phyloP scores from a whole-genome alignment of 2,329 filamentous ascomycete genomes.

The Leptographium radiaticola region DNA sequence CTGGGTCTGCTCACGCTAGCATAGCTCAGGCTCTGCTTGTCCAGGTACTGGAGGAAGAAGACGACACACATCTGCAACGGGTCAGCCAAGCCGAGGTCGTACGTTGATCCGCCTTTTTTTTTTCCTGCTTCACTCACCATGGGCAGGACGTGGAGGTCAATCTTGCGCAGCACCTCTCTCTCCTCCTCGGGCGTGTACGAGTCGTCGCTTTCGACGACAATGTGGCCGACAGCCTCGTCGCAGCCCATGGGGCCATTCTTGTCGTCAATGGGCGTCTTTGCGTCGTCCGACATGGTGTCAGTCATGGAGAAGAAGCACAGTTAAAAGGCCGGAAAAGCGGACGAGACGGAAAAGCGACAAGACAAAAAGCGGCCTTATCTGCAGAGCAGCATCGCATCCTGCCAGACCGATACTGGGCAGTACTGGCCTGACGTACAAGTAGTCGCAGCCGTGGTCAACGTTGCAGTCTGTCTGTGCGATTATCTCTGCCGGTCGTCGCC shows the following conservation, averaged over 20 bases:
- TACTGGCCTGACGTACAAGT: no score
- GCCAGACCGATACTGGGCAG: no score
- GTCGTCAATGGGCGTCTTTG: background rate
- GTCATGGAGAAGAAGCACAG: no score
- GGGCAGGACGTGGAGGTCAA: constrained; percentile 19
- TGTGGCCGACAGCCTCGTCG: constrained; percentile 8
- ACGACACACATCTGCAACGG: constrained; percentile 24
- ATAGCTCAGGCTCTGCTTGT: constrained; percentile 37
- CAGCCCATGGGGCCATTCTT: background rate
- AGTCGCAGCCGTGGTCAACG: no score
- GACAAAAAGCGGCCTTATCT: no score
- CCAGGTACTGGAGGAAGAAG: constrained; percentile 30
- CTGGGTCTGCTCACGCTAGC: constrained; percentile 17
- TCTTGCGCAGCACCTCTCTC: constrained; percentile 16
- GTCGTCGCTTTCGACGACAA: constrained; percentile 9
- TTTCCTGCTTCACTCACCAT: constrained; percentile 13
- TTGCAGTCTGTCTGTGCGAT: no score
- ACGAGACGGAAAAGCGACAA: no score
- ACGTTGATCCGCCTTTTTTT: constrained; percentile 11
- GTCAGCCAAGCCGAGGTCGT: background rate
- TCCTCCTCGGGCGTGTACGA: constrained; percentile 19
- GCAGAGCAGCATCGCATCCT: no score
- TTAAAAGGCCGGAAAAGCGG: no score
- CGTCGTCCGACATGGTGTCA: no score
- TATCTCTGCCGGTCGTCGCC: no score